phyloP scores from a whole-genome alignment of 495 filamentous ascomycete species.

The Amphirosellinia nigrospora region DNA sequence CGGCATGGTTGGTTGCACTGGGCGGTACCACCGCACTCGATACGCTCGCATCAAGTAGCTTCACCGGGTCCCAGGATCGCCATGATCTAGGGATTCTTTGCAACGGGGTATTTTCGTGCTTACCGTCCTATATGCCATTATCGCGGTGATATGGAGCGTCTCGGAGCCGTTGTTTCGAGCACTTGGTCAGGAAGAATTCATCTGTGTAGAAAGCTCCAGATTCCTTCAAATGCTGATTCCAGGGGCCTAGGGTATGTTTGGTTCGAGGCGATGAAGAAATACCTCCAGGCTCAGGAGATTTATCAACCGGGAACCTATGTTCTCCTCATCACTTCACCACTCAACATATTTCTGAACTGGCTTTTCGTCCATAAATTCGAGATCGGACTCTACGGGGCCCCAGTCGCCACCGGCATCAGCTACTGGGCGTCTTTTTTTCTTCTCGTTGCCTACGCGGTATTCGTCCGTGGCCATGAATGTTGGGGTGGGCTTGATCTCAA shows the following conservation, averaged over 20 bases:
- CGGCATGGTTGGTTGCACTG: conserved; percentile 87
- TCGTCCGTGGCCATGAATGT: conserved; percentile 73
- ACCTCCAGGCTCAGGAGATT: conserved; percentile 87
- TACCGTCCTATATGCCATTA: conserved; percentile 74
- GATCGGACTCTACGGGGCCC: conserved; percentile 78
- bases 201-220: conserved; percentile 74
- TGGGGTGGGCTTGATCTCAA: conserved; percentile 81
- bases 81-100: conserved; percentile 83
- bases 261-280: conserved; percentile 93
- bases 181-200: conserved; percentile 79
- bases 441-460: conserved; percentile 76
- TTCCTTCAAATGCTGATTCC: conserved; percentile 83
- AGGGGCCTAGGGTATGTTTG: conserved; percentile 90
- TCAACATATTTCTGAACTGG: conserved; percentile 80
- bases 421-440: conserved; percentile 88
- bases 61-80: conserved; percentile 81
- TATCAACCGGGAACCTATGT: conserved; percentile 90
- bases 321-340: conserved; percentile 79
- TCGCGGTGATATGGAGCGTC: conserved; percentile 77
- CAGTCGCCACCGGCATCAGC: conserved; percentile 80
- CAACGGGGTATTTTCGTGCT: conserved; percentile 82
- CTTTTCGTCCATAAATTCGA: conserved; percentile 76
- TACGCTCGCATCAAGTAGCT: conserved; percentile 85
- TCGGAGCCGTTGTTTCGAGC: conserved; percentile 77
- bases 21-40: conserved; percentile 93